These are phyloP conservation scores for Conticribra weissflogii DNA, from an alignment of 108 stramenopile genomes.

Conservation along the genomic window DNA sequence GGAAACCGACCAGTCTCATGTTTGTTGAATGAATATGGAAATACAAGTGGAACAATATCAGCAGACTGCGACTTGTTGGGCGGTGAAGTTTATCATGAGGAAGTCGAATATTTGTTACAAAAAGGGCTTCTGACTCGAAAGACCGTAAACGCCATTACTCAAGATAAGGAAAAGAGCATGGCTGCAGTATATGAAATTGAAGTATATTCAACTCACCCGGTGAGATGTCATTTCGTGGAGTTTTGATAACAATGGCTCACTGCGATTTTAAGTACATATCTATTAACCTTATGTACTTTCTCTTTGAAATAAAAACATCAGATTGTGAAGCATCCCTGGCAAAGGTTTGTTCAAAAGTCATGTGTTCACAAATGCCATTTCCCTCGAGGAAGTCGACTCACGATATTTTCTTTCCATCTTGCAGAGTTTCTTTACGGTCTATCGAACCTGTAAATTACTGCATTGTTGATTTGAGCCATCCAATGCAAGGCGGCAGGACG, in stretches of 20 bases:
- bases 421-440: slow-evolving; percentile 77
- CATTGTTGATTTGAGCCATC: slow-evolving; percentile 81
- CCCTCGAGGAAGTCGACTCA: too few relatives aligned
- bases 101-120: slow-evolving; percentile 45
- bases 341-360: too few relatives aligned
- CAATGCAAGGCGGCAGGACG: slow-evolving; percentile 65
- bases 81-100: slow-evolving; percentile 54
- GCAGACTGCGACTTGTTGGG: slow-evolving; percentile 69
- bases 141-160: slow-evolving; percentile 12
- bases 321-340: slow-evolving; percentile 71
- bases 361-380: too few relatives aligned
- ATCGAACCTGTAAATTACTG: slow-evolving; percentile 81
- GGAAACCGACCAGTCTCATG: slow-evolving; percentile 37
- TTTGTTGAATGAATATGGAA: slow-evolving; percentile 33
- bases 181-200: slow-evolving; percentile 6
- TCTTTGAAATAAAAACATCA: neutral
- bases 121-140: slow-evolving; percentile 23
- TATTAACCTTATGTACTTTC: too few relatives aligned
- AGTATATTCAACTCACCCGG: slow-evolving; percentile 62
- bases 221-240: slow-evolving; percentile 12
- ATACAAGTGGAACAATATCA: slow-evolving; percentile 8
- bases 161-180: neutral
- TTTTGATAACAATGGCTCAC: too few relatives aligned
- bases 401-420: too few relatives aligned
- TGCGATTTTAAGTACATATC: too few relatives aligned